Base-by-base conservation (phyloP, 768 basidiomycete species). In the Podaxis sp. region DNA sequence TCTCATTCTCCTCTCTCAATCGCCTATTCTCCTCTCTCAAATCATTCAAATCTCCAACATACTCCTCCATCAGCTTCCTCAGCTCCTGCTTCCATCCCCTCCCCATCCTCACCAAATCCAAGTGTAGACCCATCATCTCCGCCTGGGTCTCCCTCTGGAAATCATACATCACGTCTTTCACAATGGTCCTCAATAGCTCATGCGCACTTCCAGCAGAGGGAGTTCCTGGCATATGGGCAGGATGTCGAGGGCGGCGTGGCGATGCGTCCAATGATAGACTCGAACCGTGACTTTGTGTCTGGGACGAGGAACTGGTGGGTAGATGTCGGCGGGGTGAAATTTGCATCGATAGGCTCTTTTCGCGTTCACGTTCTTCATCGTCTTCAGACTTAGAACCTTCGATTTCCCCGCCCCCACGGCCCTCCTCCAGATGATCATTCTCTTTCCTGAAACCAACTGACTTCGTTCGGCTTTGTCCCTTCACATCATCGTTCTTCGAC, bases 51-150 rank as follows among this genome's bases (percentile, higher is more conserved):
- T 90, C 88, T 15, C 81, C 83, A 1, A 77, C 80, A 75, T 84
- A 83, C 68, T 87, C 87, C 38, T 84, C 83, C 82, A 89, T 84
- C 67, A 84, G 69, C 46, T 77, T 78, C 58, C 85, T 77, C 70
- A 92, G 75, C 71, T 91, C 89, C 55, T 73, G 78, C 73, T 84
- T 84, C 88, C 87, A 89, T 26, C 81, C 82, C 38, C 87, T 75
- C 1, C 89, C 88, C 86, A 91, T 87, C 61, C 83, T 79, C 39
- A 93, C 76, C 61, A 92, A 69, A 69, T 93, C 90, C 64, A 93
- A 68, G 73, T 93, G 91, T 61, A 92, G 75, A 2, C 88, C 89
- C 71, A 83, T 81, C 81, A 92, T 84, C 78, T 91, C 87, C n/a
- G 83, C 79, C 68, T 83, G 81, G 24, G 84, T 86, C 71, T 92